Evolutionary conservation across 345 rosid species (phyloP).

Genomic region (Turritis glabra): DNA sequence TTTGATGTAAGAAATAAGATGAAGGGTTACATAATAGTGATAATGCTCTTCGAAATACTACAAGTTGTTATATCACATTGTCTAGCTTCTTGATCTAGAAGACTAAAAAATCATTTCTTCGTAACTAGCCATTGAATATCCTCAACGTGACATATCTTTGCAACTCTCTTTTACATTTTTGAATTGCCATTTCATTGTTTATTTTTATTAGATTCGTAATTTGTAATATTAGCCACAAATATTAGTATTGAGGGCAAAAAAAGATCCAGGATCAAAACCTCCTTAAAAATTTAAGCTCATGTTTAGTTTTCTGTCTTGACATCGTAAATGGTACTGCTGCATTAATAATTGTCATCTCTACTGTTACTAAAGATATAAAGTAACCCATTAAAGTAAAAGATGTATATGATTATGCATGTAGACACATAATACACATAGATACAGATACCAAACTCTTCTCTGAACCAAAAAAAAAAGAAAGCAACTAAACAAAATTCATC

Average conservation of each 20-base stretch:
- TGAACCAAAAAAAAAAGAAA: not conserved
- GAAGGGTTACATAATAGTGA: too few relatives aligned
- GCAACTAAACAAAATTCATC: slow-evolving; percentile 32
- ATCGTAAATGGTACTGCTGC: not conserved
- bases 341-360: not conserved
- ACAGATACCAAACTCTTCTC: slow-evolving; percentile 24
- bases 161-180: not conserved
- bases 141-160: not conserved
- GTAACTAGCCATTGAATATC: not conserved
- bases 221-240: too few relatives aligned
- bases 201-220: too few relatives aligned
- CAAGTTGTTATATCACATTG: too few relatives aligned
- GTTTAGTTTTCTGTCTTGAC: not conserved
- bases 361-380: slow-evolving; percentile 9
- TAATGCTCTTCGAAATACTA: too few relatives aligned
- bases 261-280: too few relatives aligned
- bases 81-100: too few relatives aligned
- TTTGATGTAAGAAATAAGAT: too few relatives aligned
- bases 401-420: slow-evolving; percentile 32
- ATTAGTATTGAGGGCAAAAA: too few relatives aligned
- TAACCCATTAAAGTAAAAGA: slow-evolving; percentile 6
- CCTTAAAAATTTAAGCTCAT: not conserved
- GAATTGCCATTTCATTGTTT: not conserved
- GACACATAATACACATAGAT: slow-evolving; percentile 31
- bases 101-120: too few relatives aligned